phyloP scores from a whole-genome alignment of 2,329 filamentous ascomycete genomes.

The Apiospora koreana region DNA sequence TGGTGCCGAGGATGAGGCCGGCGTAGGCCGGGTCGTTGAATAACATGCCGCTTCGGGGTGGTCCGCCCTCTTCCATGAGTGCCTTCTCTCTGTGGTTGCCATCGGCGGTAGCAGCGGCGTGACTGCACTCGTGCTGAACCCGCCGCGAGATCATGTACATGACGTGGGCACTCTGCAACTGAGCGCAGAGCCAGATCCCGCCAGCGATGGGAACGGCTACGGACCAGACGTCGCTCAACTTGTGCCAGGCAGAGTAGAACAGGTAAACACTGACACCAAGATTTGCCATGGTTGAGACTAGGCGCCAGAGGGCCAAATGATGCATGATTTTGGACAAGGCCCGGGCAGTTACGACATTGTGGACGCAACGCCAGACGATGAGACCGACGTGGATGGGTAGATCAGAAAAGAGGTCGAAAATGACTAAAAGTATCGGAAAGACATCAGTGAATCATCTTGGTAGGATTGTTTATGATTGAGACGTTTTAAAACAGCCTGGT shows the following conservation, averaged over 20 bases:
- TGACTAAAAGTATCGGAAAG: background rate
- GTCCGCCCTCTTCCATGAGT: background rate
- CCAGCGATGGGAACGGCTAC: background rate
- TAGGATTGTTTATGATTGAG: too few relatives aligned
- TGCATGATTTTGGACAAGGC: background rate
- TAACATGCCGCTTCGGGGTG: background rate
- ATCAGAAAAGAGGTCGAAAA: background rate
- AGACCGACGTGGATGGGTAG: background rate
- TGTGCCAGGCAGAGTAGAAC: background rate
- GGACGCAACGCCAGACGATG: background rate
- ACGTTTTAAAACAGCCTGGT: too few relatives aligned
- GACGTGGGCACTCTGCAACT: background rate
- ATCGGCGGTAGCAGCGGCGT: background rate
- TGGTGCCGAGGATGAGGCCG: background rate
- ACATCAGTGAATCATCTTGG: too few relatives aligned
- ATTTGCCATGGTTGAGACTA: background rate
- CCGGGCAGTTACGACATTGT: background rate
- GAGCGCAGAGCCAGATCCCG: background rate
- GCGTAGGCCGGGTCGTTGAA: slow-evolving; percentile 1
- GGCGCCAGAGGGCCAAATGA: background rate
- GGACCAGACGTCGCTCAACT: background rate
- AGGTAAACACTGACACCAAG: background rate
- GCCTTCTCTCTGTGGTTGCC: background rate
- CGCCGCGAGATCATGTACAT: background rate
- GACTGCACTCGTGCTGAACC: background rate